These are phyloP conservation scores for Dryas integrifolia DNA, from an alignment of 331 rosid species.

Conservation along the genomic window DNA sequence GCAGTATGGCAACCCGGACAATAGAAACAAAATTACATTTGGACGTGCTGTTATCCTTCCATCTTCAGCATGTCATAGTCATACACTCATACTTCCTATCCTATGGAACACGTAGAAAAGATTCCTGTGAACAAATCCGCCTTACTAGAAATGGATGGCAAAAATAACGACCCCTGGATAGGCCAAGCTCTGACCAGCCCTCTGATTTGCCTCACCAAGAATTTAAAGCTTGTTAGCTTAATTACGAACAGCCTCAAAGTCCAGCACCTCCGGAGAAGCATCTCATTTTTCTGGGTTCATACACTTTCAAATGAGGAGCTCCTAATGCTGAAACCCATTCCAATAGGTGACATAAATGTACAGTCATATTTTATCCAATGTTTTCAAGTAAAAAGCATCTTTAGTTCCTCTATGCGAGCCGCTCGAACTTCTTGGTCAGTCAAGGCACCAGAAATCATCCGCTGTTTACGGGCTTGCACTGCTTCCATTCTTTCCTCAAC, in stretches of 20 bases:
- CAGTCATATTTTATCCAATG: neutral
- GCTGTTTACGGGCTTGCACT: conserved; percentile 89
- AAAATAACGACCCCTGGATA: neutral
- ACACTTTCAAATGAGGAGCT: neutral
- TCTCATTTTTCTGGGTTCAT: neutral
- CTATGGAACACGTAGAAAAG: no score
- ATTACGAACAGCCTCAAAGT: neutral
- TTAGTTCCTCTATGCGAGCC: conserved; percentile 87
- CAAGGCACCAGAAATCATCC: conserved; percentile 87
- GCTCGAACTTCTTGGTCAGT: conserved; percentile 92
- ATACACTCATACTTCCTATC: no score
- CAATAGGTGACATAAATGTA: neutral
- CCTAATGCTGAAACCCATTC: neutral
- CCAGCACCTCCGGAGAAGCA: neutral
- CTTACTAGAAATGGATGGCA: neutral
- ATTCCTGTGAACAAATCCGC: neutral
- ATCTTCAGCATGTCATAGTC: no score
- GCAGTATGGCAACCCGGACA: no score
- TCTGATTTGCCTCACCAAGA: neutral
- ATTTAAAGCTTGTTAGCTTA: neutral
- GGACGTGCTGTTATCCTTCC: no score
- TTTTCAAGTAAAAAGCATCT: conserved; percentile 75
- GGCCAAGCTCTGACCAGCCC: neutral
- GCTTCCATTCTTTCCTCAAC: conserved; percentile 98
- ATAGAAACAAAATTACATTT: no score